phyloP scores from a whole-genome alignment of 1,284 basidiomycete genomes.

The Papiliotrema terrestris region DNA sequence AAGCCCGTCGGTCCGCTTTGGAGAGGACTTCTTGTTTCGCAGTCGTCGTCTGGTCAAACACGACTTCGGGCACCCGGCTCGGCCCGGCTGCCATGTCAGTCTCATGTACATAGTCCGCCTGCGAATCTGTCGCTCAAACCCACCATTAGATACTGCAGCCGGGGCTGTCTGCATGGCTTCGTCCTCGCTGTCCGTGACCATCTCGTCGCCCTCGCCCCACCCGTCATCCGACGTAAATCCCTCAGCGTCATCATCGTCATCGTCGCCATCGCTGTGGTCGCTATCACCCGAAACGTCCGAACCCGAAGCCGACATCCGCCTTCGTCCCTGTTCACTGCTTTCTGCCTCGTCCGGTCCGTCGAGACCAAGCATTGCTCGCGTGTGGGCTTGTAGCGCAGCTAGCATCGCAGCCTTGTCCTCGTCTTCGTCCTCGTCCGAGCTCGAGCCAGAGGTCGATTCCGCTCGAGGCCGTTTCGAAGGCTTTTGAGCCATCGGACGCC shows the following conservation, averaged over 20 bases:
- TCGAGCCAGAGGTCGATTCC: background rate
- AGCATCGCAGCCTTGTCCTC: constrained; percentile 39
- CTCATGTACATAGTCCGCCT: background rate
- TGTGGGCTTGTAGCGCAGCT: constrained; percentile 45
- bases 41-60: constrained; percentile 28
- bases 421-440: constrained; percentile 8
- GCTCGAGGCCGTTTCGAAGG: background rate
- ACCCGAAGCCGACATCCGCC: constrained; percentile 11
- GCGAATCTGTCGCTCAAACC: background rate
- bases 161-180: constrained; percentile 9
- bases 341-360: constrained; percentile 18
- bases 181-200: constrained; percentile 41
- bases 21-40: constrained; percentile 18
- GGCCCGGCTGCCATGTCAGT: background rate
- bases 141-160: too few relatives aligned
- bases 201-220: constrained; percentile 38
- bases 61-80: constrained; percentile 36
- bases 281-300: constrained; percentile 3
- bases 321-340: constrained; percentile 21
- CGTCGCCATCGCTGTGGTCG: constrained; percentile 4
- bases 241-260: constrained; percentile 19
- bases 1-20: constrained; percentile 42
- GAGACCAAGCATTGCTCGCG: constrained; percentile 41
- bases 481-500: background rate
- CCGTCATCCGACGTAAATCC: constrained; percentile 39